Base-by-base conservation (phyloP, 192 early-diverging fungal species). In the Pilobolus umbonatus region DNA sequence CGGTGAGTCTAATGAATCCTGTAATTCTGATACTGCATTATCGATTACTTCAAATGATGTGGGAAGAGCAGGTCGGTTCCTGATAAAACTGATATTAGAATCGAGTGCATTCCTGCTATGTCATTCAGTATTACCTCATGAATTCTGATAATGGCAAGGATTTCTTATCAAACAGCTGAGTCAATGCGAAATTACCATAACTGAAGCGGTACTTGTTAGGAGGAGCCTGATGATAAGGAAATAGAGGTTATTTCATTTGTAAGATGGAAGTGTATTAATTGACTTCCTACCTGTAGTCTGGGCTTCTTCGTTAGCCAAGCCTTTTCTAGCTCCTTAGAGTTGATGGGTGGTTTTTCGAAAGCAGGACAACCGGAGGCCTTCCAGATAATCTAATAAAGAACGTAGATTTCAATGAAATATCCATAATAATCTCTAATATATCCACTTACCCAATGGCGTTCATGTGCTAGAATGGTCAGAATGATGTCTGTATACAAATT, bases 351-450 rank as follows among this genome's bases (percentile, higher is more conserved):
- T 21, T 61, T 65, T 57, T 93, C 91, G 69, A 92, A 91, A 6
- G 81, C 60, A 38, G 76, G 75, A 69, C 93, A 95, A 8, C 77
- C 82, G 47, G 81, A 83, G 40, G 82, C 74, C 58, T 95, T 95
- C 92, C 92, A 94, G 61, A 78, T 75, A 17, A 83, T 77, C 84
- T 85, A 57, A 40, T 6, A 39, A 4, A 50, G 15, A 54, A 15
- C 15, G 19, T 17, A 9, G 1, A 38, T n/a, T 34, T 32, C 3
- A 48, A 34, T 31, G 21, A 26, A 39, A 28, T 2, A 35, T 3
- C 40, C 32, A 15, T 22, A 55, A 22, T 24, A 31, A 44, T 7
- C 0, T 2, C 12, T 40, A 32, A 30, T 35, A 7, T 52, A 35
- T 31, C 34, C 17, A 26, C 62, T 55, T 67, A 88, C 80, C 94